Conservation (phyloP, 208 protist species). For the Blastocrithidia nonstop region DNA sequence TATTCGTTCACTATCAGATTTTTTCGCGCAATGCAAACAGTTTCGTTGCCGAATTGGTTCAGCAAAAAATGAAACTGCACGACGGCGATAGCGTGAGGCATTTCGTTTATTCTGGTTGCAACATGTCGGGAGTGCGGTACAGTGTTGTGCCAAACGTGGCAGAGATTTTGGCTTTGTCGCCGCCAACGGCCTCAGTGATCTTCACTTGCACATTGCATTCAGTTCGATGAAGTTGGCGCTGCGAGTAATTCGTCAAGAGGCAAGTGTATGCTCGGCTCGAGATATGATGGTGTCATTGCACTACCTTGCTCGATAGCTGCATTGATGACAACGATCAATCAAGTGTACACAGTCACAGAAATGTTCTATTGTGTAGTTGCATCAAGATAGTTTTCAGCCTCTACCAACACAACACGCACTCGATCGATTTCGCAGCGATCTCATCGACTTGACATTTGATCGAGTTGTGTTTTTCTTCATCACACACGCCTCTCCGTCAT, state of each 20-base stretch:
- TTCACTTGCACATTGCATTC: slow-evolving; percentile 24
- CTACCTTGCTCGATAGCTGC: slow-evolving; percentile 46
- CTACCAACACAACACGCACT: slow-evolving; percentile 5
- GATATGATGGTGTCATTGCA: slow-evolving; percentile 34
- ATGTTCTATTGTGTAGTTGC: neutral
- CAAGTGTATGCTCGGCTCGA: slow-evolving; percentile 14
- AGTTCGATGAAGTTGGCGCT: slow-evolving; percentile 16
- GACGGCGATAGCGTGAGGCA: slow-evolving; percentile 14
- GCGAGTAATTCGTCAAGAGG: slow-evolving; percentile 12
- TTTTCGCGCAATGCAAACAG: slow-evolving; percentile 34
- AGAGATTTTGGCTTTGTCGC: slow-evolving; percentile 58
- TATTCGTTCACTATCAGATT: slow-evolving; percentile 33
- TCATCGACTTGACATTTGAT: slow-evolving; percentile 42
- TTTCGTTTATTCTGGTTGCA: slow-evolving; percentile 36
- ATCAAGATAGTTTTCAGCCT: neutral
- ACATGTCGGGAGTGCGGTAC: slow-evolving; percentile 32
- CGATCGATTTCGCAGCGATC: slow-evolving; percentile 7
- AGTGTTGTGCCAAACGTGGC: slow-evolving; percentile 29
- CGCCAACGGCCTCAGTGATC: slow-evolving; percentile 36
- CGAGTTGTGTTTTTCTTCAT: slow-evolving; percentile 51
- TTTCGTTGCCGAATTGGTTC: slow-evolving; percentile 21
- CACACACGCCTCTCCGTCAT: slow-evolving; percentile 5
- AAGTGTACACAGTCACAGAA: neutral
- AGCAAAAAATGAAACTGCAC: slow-evolving; percentile 9
- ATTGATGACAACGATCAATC: slow-evolving; percentile 10